Evolutionary conservation across 371 early-diverging fungal genomes (phyloP), one percentile per base, ranked within the genome.

Genomic region (Lichtheimia corymbifera): DNA sequence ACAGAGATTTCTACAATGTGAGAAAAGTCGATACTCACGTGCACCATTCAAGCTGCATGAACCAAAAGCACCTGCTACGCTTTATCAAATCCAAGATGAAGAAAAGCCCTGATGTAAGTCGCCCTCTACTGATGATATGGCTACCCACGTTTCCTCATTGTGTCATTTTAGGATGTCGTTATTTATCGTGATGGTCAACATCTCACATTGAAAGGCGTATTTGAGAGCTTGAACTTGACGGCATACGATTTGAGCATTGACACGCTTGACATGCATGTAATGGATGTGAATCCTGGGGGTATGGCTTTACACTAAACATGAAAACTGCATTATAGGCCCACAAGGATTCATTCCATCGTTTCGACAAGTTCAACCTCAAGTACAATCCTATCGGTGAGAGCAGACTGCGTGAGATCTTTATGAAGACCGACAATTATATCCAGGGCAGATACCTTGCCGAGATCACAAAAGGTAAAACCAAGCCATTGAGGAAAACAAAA

Each of bases 21-120:
- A 91, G 98, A 58, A 99, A 99, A 71, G 98, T 97, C 25, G 99
- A 99, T 77, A 98, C 97, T 25, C 99, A 99, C 84, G 92, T 99
- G 44, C 99, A 99, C 64, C 92, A 97, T 68, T 91, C 96, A 3
- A 88, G 95, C 13, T 95, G 95, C 63, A 98, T 99, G 98, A 99
- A 99, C 76, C 96, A 96, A 71, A 99, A 99, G 82, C 98, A 98
- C 72, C 69, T 99, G 60, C 75, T 99, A 24, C 93, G 98, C 28
- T 99, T 97, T 65, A 98, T 99, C 74, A 99, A 99, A 75, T 78
- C 93, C 50, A 98, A 98, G 78, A 81, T 99, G 75, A 90, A 91
- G 76, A 94, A 88, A 64, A 75, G 65, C 22, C 86, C 95, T 13
- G 82, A 94, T 58, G 90, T 88, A 75, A 74, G 81, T 62, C 15